These are phyloP conservation scores for Penicillium sp. DNA, from an alignment of 2,329 filamentous ascomycete species.

Conservation along the genomic window DNA sequence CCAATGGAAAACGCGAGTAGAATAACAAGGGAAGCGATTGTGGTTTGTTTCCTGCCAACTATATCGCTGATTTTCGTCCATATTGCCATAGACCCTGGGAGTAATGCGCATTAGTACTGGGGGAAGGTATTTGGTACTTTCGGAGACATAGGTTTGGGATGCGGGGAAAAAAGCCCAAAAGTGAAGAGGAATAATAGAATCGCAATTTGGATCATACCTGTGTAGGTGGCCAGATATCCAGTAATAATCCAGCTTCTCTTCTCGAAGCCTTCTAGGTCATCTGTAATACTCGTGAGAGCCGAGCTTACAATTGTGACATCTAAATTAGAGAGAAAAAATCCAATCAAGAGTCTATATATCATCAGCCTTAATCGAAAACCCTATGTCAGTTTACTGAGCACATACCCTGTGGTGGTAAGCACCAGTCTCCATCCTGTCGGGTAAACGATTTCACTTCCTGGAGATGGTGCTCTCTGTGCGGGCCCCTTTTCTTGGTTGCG, in stretches of 20 bases:
- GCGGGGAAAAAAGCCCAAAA: background rate
- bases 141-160: background rate
- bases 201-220: conserved; percentile 22
- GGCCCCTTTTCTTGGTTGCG: conserved; percentile 22
- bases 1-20: conserved; percentile 33
- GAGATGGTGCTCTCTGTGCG: conserved; percentile 18
- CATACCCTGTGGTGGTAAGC: conserved; percentile 23
- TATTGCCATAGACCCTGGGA: conserved; percentile 31
- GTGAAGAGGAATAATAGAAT: background rate
- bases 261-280: conserved; percentile 32
- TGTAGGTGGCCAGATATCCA: conserved; percentile 35
- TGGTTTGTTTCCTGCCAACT: conserved; percentile 27
- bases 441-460: conserved; percentile 26
- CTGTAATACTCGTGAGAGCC: conserved; percentile 34
- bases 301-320: conserved; percentile 39
- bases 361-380: background rate
- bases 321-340: conserved; percentile 34
- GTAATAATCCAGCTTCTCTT: conserved; percentile 38
- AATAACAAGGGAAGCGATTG: conserved; percentile 26
- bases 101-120: background rate
- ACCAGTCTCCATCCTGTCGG: conserved; percentile 24
- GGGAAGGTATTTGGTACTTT: background rate
- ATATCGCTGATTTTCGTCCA: conserved; percentile 36
- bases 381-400: background rate
- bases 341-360: conserved; percentile 23